Base-by-base conservation (phyloP, 148 eudicot species). In the Amaranthus cruentus region DNA sequence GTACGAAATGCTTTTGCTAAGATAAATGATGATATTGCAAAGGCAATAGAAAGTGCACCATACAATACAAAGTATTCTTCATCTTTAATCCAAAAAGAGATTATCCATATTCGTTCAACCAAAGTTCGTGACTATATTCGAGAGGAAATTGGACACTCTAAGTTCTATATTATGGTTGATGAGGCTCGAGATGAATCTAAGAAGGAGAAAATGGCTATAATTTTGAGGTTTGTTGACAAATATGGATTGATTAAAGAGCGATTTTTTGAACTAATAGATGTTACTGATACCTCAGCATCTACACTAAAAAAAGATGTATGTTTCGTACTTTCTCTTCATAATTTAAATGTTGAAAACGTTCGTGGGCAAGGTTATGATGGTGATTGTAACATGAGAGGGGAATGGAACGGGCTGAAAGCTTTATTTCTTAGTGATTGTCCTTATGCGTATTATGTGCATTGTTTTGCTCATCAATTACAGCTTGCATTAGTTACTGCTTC, bases 131-230 rank as follows among this genome's bases (percentile, higher is more conserved):
- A 0, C 0, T 46, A 4, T 9, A 79, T 79, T 56, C 66, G 76
- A 56, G 58, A 53, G 21, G 85, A 79, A 49, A 75, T 76, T 70
- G 78, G 76, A 0, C 56, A 66, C 74, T 7, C 44, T 0, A 73
- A 83, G 28, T 66, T 69, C 74, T 73, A 74, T 9, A 63, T 76
- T 9, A 56, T 79, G 28, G 76, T 76, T 51, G 78, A 83, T 66
- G 78, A 79, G 52, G 44, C 85, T 4, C 44, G 43, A 1, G 85
- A 73, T 60, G 46, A n/a, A 11, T 79, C 83, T 13, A 69, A 79
- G 13, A 81, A 43, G 13, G 63, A 71, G 6, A 64, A 71, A 71
- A 71, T 71, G 74, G 8, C 43, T 11, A 71, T 57, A 44, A 62
- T 72, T 60, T 60, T 72, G 67, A 60, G 65, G 49, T 58, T 58